A percentile compares a stretch with the other conserved stretches of the same genome.
These are phyloP conservation scores for Aspergillus fumigatus DNA, from an alignment of 2,329 filamentous ascomycete species.

Conservation along the genomic window DNA sequence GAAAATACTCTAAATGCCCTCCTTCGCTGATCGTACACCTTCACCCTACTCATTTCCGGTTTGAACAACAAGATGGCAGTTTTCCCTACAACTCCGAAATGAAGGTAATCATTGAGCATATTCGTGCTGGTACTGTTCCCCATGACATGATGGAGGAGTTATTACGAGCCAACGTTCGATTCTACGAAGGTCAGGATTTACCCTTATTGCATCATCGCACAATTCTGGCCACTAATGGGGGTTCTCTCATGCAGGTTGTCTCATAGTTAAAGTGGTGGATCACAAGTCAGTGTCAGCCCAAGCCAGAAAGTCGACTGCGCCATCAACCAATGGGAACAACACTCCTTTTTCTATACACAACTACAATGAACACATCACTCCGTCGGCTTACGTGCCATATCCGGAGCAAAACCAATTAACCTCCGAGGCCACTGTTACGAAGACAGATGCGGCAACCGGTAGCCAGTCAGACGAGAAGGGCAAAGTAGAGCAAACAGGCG, in stretches of 20 bases:
- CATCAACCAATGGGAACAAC: slow-evolving; percentile 57
- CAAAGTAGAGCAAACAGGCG: slow-evolving; percentile 24
- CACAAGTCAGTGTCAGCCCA: slow-evolving; percentile 67
- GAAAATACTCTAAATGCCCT: slow-evolving; percentile 66
- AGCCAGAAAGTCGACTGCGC: slow-evolving; percentile 50
- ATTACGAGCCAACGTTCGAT: slow-evolving; percentile 64
- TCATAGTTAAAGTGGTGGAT: slow-evolving; percentile 92
- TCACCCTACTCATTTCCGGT: slow-evolving; percentile 79
- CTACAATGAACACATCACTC: slow-evolving; percentile 83
- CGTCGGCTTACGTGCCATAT: slow-evolving; percentile 77
- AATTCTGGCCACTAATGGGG: slow-evolving; percentile 3
- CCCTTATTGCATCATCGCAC: background rate
- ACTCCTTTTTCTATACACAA: slow-evolving; percentile 84
- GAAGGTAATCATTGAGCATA: slow-evolving; percentile 72
- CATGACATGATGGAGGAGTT: slow-evolving; percentile 85
- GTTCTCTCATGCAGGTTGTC: slow-evolving; percentile 52
- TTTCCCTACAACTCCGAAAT: slow-evolving; percentile 92
- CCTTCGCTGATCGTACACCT: slow-evolving; percentile 86
- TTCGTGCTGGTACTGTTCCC: slow-evolving; percentile 72
- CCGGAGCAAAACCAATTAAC: slow-evolving; percentile 46
- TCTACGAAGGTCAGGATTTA: slow-evolving; percentile 68
- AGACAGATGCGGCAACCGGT: slow-evolving; percentile 20
- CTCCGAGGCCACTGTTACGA: slow-evolving; percentile 23
- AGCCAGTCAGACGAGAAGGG: slow-evolving; percentile 18
- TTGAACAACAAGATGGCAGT: slow-evolving; percentile 89